Percentiles rank a stretch among this genome's conserved stretches.
Conservation (phyloP, 164 flowering plant species). For the Berberis vulgaris region DNA sequence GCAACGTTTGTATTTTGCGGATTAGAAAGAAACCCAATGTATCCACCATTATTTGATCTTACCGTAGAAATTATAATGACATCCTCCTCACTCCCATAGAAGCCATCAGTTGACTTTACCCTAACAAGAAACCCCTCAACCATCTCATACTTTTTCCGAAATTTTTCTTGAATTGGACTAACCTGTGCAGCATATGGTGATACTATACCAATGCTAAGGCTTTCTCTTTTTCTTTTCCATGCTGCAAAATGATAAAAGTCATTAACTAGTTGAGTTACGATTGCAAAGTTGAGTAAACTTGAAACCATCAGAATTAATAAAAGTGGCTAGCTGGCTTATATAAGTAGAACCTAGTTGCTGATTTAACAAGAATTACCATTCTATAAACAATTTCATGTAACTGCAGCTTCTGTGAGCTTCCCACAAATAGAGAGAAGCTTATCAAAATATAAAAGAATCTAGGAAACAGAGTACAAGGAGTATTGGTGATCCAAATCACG, state of each 20-base stretch:
- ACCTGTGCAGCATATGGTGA: conserved; percentile 66
- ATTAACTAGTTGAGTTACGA: no score
- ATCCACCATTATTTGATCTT: conserved; percentile 34
- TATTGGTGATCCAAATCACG: no score
- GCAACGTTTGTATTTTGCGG: conserved; percentile 51
- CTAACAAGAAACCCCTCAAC: conserved; percentile 25
- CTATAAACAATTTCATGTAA: no score
- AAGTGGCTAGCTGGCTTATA: no score
- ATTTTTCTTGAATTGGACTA: conserved; percentile 26
- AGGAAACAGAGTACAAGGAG: no score
- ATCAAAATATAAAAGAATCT: background rate
- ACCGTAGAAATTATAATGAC: conserved; percentile 50
- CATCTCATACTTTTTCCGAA: conserved; percentile 24
- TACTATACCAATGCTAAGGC: conserved; percentile 52
- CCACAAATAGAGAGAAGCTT: no score
- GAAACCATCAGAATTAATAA: no score
- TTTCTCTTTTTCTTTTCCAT: conserved; percentile 27
- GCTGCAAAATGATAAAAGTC: conserved; percentile 19
- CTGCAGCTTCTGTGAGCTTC: no score
- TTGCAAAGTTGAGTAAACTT: no score
- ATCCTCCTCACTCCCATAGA: conserved; percentile 60
- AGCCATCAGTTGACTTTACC: conserved; percentile 49
- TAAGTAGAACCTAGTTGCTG: no score
- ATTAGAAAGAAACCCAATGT: conserved; percentile 40
- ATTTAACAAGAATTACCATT: no score